Conservation (phyloP, 768 basidiomycete species). For the Xerocomus potaroensis region DNA sequence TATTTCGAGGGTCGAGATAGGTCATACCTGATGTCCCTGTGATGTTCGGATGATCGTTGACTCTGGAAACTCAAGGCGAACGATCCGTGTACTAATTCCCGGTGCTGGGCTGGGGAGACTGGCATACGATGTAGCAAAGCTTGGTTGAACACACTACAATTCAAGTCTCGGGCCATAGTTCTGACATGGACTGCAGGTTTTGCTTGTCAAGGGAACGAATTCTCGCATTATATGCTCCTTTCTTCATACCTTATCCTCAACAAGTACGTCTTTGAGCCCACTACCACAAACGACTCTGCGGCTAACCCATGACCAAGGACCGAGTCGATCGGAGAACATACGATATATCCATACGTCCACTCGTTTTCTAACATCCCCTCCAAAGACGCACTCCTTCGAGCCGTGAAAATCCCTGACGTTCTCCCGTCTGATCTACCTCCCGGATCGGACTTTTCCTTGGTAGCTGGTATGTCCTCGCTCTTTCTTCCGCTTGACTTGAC, state of each 20-base stretch:
- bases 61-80: slow-evolving; percentile 33
- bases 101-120: slow-evolving; percentile 87
- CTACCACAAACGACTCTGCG: background rate
- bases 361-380: slow-evolving; percentile 81
- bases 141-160: slow-evolving; percentile 46
- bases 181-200: slow-evolving; percentile 54
- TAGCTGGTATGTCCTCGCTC: slow-evolving; percentile 57
- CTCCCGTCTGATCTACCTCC: slow-evolving; percentile 66
- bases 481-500: background rate
- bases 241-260: slow-evolving; percentile 87
- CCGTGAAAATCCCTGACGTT: slow-evolving; percentile 79
- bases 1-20: slow-evolving; percentile 56
- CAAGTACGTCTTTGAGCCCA: slow-evolving; percentile 42
- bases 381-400: slow-evolving; percentile 56
- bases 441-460: slow-evolving; percentile 71
- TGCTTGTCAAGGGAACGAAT: slow-evolving; percentile 91
- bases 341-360: slow-evolving; percentile 87
- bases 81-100: slow-evolving; percentile 77
- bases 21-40: slow-evolving; percentile 20
- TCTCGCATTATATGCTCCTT: slow-evolving; percentile 93
- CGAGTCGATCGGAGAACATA: slow-evolving; percentile 59
- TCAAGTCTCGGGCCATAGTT: background rate
- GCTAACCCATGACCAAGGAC: slow-evolving; percentile 43
- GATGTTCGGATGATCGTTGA: background rate
- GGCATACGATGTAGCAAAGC: slow-evolving; percentile 80